A percentile compares a stretch with the other conserved stretches of the same genome.
phyloP scores from a whole-genome alignment of 345 rosid genomes.

The Linum tenue region DNA sequence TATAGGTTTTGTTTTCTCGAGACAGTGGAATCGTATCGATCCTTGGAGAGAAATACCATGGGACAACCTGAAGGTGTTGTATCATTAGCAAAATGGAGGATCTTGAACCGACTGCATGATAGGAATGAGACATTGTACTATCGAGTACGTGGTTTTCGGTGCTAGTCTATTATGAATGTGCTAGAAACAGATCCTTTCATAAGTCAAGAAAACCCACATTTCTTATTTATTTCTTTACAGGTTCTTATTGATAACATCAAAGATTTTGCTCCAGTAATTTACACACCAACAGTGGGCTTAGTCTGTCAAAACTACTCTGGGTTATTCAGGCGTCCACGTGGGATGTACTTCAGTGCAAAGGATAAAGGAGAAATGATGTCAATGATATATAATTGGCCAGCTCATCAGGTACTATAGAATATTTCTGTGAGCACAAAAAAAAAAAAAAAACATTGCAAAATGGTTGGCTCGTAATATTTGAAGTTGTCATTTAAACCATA shows the following conservation, averaged over 20 bases:
- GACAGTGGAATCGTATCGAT: slow-evolving; percentile 80
- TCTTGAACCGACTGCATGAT: slow-evolving; percentile 89
- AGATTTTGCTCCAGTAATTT: slow-evolving; percentile 87
- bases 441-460: too few relatives aligned
- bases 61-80: slow-evolving; percentile 55
- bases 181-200: background rate
- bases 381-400: slow-evolving; percentile 97
- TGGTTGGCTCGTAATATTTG: background rate
- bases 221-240: slow-evolving; percentile 31
- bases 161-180: slow-evolving; percentile 9
- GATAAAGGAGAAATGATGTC: slow-evolving; percentile 99
- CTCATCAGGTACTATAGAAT: slow-evolving; percentile 38
- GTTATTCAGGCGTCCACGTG: slow-evolving; percentile 89
- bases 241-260: slow-evolving; percentile 90
- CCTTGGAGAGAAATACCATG: slow-evolving; percentile 70
- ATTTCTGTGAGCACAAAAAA: background rate
- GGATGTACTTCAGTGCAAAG: slow-evolving; percentile 98
- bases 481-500: background rate
- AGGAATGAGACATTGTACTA: slow-evolving; percentile 93
- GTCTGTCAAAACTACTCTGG: slow-evolving; percentile 99
- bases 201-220: background rate
- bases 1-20: slow-evolving; percentile 12
- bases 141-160: slow-evolving; percentile 42
- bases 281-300: slow-evolving; percentile 93
- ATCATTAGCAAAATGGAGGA: slow-evolving; percentile 94